These are phyloP conservation scores for Agapanthus africanus DNA, from an alignment of 106 monocot species.

Conservation along the genomic window DNA sequence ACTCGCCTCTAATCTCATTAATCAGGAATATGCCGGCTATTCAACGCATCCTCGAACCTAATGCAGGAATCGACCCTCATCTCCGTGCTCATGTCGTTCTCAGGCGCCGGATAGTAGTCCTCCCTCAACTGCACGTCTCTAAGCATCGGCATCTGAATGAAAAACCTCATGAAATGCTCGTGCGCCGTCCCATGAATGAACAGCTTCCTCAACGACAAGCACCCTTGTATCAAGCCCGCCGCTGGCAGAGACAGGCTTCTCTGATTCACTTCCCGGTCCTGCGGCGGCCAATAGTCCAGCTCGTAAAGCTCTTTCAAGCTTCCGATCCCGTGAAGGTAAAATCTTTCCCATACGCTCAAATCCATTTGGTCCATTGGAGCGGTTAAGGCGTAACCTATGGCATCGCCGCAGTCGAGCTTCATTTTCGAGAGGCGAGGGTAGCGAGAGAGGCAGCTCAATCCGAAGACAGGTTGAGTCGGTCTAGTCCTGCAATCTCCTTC, in stretches of 20 bases:
- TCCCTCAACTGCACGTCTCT: constrained; percentile 91
- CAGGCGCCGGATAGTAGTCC: constrained; percentile 95
- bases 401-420: constrained; percentile 85
- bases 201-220: constrained; percentile 54
- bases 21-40: constrained; percentile 45
- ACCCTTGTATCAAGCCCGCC: constrained; percentile 55
- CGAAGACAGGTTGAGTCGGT: constrained; percentile 38
- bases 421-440: constrained; percentile 61
- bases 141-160: constrained; percentile 47
- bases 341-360: constrained; percentile 87
- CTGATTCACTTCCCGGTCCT: constrained; percentile 94
- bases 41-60: constrained; percentile 71
- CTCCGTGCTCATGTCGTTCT: constrained; percentile 90
- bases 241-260: constrained; percentile 77
- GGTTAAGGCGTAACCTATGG: constrained; percentile 65
- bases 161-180: constrained; percentile 93
- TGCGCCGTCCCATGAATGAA: constrained; percentile 91
- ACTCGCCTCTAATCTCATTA: no score
- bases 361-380: constrained; percentile 89
- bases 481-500: constrained; percentile 73
- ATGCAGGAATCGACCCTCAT: constrained; percentile 85
- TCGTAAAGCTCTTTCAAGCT: constrained; percentile 38
- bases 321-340: constrained; percentile 67
- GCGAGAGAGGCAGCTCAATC: constrained; percentile 34
- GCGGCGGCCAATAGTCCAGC: constrained; percentile 99